Evolutionary conservation across 2,329 filamentous ascomycete species (phyloP).

Genomic region (Exutisphaerella laricina): DNA sequence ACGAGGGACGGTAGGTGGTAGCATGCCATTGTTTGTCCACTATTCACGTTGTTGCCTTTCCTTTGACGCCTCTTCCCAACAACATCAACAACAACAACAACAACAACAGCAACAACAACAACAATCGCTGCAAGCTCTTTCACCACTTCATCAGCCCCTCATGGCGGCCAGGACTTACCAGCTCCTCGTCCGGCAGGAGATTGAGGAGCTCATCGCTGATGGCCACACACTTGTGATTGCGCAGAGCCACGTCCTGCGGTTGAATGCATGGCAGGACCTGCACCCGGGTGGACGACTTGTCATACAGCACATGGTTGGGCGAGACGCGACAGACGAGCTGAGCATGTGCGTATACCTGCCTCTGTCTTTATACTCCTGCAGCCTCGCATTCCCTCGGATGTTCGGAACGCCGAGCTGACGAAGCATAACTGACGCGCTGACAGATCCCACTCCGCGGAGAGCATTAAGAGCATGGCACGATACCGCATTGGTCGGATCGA

Average conservation of each 20-base stretch:
- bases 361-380: slow-evolving; percentile 70
- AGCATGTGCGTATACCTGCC: slow-evolving; percentile 44
- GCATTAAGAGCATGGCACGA: slow-evolving; percentile 58
- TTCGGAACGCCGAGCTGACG: slow-evolving; percentile 1
- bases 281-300: slow-evolving; percentile 57
- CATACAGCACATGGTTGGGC: slow-evolving; percentile 65
- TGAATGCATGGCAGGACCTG: slow-evolving; percentile 54
- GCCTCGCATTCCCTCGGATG: neutral
- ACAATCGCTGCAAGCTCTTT: too few species aligned
- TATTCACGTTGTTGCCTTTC: too few species aligned
- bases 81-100: too few species aligned
- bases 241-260: slow-evolving; percentile 50
- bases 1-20: too few species aligned
- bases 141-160: too few species aligned
- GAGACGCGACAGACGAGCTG: slow-evolving; percentile 56
- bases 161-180: neutral
- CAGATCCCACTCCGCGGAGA: slow-evolving; percentile 44
- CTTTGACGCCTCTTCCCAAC: too few species aligned
- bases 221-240: slow-evolving; percentile 54
- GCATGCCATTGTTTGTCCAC: too few species aligned
- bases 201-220: slow-evolving; percentile 51
- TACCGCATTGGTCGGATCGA: slow-evolving; percentile 78
- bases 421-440: slow-evolving; percentile 1
- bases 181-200: slow-evolving; percentile 25
- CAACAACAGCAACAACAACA: too few species aligned